Base-by-base conservation (phyloP, 169 alveolate genomes). In the Blepharisma undulans region DNA sequence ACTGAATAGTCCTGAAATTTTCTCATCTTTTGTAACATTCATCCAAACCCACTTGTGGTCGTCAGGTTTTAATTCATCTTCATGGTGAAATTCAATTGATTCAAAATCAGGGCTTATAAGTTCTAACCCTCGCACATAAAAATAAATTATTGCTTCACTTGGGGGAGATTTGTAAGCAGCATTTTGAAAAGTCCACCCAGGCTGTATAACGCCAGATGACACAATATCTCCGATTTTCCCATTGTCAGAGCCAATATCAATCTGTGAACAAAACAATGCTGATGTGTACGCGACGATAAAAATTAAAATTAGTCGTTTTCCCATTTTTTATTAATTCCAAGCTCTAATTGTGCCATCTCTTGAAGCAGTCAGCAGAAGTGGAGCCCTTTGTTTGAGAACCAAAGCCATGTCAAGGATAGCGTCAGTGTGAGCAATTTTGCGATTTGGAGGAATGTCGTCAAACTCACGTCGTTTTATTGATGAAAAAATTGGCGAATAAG, bases 341-440 rank as follows among this genome's bases (percentile, higher is more conserved):
- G 72, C 91, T 29, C 72, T 29, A 21, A 86, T 72, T 61, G 91
- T 71, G 27, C 91, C 91, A 72, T 86, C 91, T 36, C 91, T 86
- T 30, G 76, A 30, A 22, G 91, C 80, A 22, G 84, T 71, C 29
- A 86, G 22, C 25, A 86, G 18, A 0, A 86, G 27, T 0, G 87
- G 34, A 30, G 27, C 18, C 72, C 84, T 60, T 21, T 25, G 84
- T 34, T 30, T 27, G n/a, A 22, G 29, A 7, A 72, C 48, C 14
- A 86, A 21, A 21, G 84, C 60, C 22, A 86, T 29, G 72, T 86
- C 91, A 22, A 86, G 66, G 10, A 86, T 72, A 71, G 66, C 48
- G 36, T 86, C 91, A 71, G 80, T 86, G 36, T 86, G 91, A 19
- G 80, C 29, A 19, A 25, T n/a, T 61, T 61, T 72, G n/a, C 91